Evolutionary conservation across 495 filamentous ascomycete species (phyloP).

Genomic region (Penicillium dipodomyicola): DNA sequence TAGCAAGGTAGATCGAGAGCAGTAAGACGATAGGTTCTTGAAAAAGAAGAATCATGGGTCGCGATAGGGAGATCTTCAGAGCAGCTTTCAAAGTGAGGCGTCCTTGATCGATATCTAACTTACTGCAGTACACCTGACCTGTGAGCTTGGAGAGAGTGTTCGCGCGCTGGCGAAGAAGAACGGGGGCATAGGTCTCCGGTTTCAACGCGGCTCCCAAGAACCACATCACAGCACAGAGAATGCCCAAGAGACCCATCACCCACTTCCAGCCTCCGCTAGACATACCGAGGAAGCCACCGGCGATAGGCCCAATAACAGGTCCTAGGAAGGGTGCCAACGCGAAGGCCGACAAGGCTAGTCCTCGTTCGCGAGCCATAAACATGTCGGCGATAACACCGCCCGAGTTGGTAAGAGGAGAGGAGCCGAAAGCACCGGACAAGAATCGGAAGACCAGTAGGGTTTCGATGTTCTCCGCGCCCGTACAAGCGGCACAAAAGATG

Average conservation of each 20-base stretch:
- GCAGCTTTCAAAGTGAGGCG: constrained; percentile 24
- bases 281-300: constrained; percentile 55
- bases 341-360: constrained; percentile 58
- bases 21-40: constrained; percentile 54
- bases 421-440: constrained; percentile 70
- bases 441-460: constrained; percentile 66
- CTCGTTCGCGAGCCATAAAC: constrained; percentile 57
- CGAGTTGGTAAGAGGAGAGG: constrained; percentile 63
- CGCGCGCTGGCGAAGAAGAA: constrained; percentile 51
- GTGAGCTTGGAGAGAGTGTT: constrained; percentile 46
- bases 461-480: constrained; percentile 56
- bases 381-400: constrained; percentile 70
- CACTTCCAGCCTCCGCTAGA: constrained; percentile 55
- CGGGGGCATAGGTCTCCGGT: constrained; percentile 56
- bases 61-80: constrained; percentile 35
- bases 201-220: constrained; percentile 44
- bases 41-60: constrained; percentile 40
- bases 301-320: constrained; percentile 54
- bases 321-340: constrained; percentile 62
- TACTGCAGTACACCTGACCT: constrained; percentile 49
- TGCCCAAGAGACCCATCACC: constrained; percentile 54
- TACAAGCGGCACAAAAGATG: constrained; percentile 61
- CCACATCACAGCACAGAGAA: constrained; percentile 48
- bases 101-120: constrained; percentile 36
- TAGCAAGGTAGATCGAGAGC: constrained; percentile 63